Percentiles rank a stretch among this genome's conserved stretches.
Conservation (phyloP, 352 stramenopile species). For the Blastocystis sp. region DNA sequence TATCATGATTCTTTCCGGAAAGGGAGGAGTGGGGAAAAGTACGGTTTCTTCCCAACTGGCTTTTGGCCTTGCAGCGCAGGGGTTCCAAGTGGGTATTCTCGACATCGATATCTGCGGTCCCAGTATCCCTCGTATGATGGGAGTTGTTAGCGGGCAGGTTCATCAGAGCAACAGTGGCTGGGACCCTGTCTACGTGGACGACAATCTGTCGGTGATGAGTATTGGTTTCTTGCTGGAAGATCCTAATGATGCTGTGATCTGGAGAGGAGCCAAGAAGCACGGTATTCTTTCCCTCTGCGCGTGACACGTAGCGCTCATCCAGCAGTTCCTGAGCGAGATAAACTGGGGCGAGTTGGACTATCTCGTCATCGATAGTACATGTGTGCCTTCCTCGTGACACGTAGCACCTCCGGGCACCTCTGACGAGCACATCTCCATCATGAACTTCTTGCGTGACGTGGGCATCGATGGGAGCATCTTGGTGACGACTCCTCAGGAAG, state of each 20-base stretch:
- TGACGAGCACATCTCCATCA: conserved; percentile 99
- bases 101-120: conserved; percentile 99
- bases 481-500: conserved; percentile 95
- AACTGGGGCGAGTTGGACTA: conserved; percentile 99
- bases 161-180: conserved; percentile 95
- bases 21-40: conserved; percentile 97
- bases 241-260: conserved; percentile 96
- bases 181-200: conserved; percentile 95
- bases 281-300: conserved; percentile 66
- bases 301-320: conserved; percentile 79
- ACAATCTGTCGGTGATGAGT: conserved; percentile 96
- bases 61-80: conserved; percentile 85
- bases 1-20: conserved; percentile 95
- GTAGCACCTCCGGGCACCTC: conserved; percentile 87
- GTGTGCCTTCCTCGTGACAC: not conserved
- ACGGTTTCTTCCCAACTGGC: conserved; percentile 95
- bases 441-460: conserved; percentile 94
- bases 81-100: conserved; percentile 90
- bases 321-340: conserved; percentile 99
- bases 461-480: conserved; percentile 85
- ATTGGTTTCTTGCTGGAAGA: conserved; percentile 98
- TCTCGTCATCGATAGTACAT: conserved; percentile 92
- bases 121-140: conserved; percentile 93
- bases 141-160: conserved; percentile 82
- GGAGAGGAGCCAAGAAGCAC: conserved; percentile 97